phyloP scores from a whole-genome alignment of 108 stramenopile genomes.

The Cyclotella sp. region DNA sequence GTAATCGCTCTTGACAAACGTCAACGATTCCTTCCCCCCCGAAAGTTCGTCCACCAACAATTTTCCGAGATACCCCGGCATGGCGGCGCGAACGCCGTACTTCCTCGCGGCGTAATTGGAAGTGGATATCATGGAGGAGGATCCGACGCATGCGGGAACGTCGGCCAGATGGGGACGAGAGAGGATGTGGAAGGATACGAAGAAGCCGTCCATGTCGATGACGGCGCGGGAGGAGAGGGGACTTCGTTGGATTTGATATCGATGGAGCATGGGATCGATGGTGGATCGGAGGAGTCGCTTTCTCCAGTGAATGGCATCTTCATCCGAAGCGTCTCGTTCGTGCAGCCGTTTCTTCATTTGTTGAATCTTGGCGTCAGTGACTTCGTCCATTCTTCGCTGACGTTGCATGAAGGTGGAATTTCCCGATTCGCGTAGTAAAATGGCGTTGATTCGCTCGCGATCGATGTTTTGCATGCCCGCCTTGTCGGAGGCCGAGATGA shows the following conservation, averaged over 20 bases:
- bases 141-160: constrained; percentile 92
- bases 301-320: constrained; percentile 40
- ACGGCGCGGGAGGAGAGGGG: constrained; percentile 79
- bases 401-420: constrained; percentile 75
- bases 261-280: constrained; percentile 31
- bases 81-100: constrained; percentile 96
- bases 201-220: constrained; percentile 96
- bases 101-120: constrained; percentile 92
- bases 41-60: constrained; percentile 81
- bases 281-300: constrained; percentile 10
- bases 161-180: constrained; percentile 81
- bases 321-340: constrained; percentile 42
- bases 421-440: constrained; percentile 78
- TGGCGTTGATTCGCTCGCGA: constrained; percentile 75
- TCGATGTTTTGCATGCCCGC: constrained; percentile 88
- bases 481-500: constrained; percentile 78
- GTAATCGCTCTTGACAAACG: constrained; percentile 82
- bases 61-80: constrained; percentile 97
- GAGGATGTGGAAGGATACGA: constrained; percentile 88
- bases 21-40: constrained; percentile 62
- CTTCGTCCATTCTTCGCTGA: constrained; percentile 69
- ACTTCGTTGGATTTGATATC: constrained; percentile 28
- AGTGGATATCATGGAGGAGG: constrained; percentile 85
- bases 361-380: constrained; percentile 61
- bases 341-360: constrained; percentile 48